These are phyloP conservation scores for Annulohypoxylon bovei DNA, from an alignment of 495 filamentous ascomycete species.

Conservation along the genomic window DNA sequence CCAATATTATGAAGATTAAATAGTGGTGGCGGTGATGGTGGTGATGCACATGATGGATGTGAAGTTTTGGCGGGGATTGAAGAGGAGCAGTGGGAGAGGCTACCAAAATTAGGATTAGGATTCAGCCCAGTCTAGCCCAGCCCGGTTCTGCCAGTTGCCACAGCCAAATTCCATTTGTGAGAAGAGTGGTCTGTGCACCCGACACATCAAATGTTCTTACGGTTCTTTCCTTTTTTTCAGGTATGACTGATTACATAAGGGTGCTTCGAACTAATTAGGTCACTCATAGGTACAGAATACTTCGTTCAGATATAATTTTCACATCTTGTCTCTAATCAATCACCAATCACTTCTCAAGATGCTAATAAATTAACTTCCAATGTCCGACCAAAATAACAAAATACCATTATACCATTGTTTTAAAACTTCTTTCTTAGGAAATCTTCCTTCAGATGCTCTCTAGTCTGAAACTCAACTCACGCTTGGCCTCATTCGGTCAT, in stretches of 20 bases:
- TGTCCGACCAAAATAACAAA: too few species aligned
- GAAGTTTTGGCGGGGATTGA: slow-evolving; percentile 35
- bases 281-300: not conserved
- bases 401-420: not conserved
- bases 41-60: slow-evolving; percentile 16
- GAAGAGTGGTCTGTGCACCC: not conserved
- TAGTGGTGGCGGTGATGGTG: not conserved
- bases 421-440: not conserved
- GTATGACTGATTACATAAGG: not conserved
- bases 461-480: slow-evolving; percentile 5
- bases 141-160: not conserved
- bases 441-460: slow-evolving; percentile 8
- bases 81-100: slow-evolving; percentile 31
- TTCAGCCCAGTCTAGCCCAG: slow-evolving; percentile 43
- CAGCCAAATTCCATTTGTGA: not conserved
- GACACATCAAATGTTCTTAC: not conserved
- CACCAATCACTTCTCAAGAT: not conserved
- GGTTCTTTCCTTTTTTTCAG: too few species aligned
- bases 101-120: slow-evolving; percentile 29
- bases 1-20: slow-evolving; percentile 19
- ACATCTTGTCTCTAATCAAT: too few species aligned
- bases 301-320: not conserved
- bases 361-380: too few species aligned
- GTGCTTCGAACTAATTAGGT: not conserved
- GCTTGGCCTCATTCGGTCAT: not conserved